Base-by-base conservation (phyloP, 1,284 basidiomycete species). In the Xerocomus nothofagi region DNA sequence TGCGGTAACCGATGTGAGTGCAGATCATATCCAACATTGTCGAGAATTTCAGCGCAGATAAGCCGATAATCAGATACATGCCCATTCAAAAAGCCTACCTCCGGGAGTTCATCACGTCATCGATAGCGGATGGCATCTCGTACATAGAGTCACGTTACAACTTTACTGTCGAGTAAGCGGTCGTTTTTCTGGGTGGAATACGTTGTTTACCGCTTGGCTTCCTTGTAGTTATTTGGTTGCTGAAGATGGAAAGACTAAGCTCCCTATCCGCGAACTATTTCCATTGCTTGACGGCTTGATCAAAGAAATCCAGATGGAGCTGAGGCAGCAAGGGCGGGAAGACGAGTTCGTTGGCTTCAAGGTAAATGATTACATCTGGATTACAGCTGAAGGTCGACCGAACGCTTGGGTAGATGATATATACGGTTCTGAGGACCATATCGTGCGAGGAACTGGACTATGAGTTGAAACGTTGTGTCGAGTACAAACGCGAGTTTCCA, bases 401-500 rank as follows among this genome's bases (percentile, higher is more conserved):
- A 24, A 18, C 14, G 47, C 26, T 32, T 4, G 4, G 42, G 17
- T 39, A 86, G 82, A 76, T 88, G 45, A 88, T 92, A 55, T 90
- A 89, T 63, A 76, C 76, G 9, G 85, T 84, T 1, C 62, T 84
- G 10, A 77, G 84, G 14, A 71, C 75, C 52, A 66, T 87, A 42
- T 72, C 77, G 5, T 68, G 72, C 14, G 79, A 85, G 49, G 79
- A 82, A 54, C 64, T 91, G 31, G 74, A 82, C 36, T 83, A 77
- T 80, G 83, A 83, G 61, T 67, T 81, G 18, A 81, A 85, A 49
- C 86, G 90, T 51, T 88, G 87, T 50, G 78, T 90, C 33, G 66
- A 73, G 6, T 70, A 90, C 43, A 89, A 88, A 65, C 79, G 82
- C 59, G 80, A 86, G 57, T 90, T 86, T 60, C 88, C 87, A 15